These are phyloP conservation scores for Nicotiana sylvestris DNA, from an alignment of 257 asterid species.

Conservation along the genomic window DNA sequence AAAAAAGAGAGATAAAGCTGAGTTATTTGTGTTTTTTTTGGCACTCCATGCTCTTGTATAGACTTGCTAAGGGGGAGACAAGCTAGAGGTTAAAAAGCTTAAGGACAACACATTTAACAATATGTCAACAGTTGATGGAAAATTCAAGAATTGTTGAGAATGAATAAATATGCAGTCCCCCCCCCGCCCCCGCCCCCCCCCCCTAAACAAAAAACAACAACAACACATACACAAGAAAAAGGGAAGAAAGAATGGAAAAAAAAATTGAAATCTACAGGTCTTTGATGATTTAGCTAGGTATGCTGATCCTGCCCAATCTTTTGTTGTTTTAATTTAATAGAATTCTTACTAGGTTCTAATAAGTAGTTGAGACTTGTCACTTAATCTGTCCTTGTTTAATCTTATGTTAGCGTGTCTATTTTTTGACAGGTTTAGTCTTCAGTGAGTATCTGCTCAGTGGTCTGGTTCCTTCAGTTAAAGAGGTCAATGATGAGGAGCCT, in stretches of 20 bases:
- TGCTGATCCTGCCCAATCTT: neutral
- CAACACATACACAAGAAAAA: too few relatives aligned
- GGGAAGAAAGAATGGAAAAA: too few relatives aligned
- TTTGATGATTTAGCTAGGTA: neutral
- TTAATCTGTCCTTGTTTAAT: neutral
- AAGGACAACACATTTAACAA: neutral
- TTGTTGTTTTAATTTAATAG: neutral
- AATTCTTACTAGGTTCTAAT: neutral
- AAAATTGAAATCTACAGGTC: neutral
- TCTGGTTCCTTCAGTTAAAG: conserved; percentile 88
- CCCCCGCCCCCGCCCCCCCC: too few relatives aligned
- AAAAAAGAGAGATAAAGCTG: too few relatives aligned
- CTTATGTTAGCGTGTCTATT: neutral
- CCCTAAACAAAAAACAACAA: too few relatives aligned
- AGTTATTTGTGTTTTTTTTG: too few relatives aligned
- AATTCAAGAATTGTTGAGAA: neutral
- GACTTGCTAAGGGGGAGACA: neutral
- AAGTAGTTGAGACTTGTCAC: neutral
- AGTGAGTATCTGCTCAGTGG: conserved; percentile 95
- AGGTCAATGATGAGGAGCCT: conserved; percentile 94
- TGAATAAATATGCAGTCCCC: neutral
- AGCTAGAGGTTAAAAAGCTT: neutral
- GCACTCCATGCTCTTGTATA: too few relatives aligned
- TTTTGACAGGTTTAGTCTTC: conserved; percentile 73
- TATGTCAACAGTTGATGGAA: neutral